Evolutionary conservation across 805 yeast species (phyloP).

Genomic region (Osmozyma mogii): DNA sequence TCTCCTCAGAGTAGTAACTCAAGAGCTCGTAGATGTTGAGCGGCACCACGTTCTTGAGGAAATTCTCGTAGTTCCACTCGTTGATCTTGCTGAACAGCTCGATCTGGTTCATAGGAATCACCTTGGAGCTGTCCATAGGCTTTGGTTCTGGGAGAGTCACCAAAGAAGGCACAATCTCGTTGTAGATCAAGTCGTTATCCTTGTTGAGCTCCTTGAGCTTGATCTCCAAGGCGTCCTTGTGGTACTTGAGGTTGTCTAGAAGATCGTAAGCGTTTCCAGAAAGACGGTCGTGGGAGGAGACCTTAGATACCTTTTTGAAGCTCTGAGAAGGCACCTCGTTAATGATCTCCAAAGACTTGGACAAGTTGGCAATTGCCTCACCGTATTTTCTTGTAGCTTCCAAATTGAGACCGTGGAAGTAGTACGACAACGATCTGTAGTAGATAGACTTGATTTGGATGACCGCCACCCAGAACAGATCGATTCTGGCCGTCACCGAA

Average conservation of each 20-base stretch:
- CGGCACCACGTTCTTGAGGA: conserved; percentile 78
- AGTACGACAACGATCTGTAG: conserved; percentile 53
- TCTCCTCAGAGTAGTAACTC: conserved; percentile 83
- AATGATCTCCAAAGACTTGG: conserved; percentile 40
- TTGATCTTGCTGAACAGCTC: conserved; percentile 35
- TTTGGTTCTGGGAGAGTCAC: conserved; percentile 58
- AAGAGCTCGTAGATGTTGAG: conserved; percentile 79
- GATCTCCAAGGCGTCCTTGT: conserved; percentile 30
- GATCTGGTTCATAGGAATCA: conserved; percentile 43
- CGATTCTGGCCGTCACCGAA: conserved; percentile 21
- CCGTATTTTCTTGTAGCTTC: conserved; percentile 61
- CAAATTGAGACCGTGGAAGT: conserved; percentile 47
- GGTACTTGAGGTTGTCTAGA: conserved; percentile 34
- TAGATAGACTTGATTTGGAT: conserved; percentile 46
- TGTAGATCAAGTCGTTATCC: conserved; percentile 87
- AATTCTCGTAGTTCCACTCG: conserved; percentile 36
- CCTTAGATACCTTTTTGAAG: conserved; percentile 12
- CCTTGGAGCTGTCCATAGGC: conserved; percentile 60
- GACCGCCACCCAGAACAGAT: conserved; percentile 42
- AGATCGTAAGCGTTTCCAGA: conserved; percentile 24
- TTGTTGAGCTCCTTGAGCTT: conserved; percentile 45
- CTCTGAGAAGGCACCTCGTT: conserved; percentile 23
- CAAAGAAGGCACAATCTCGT: conserved; percentile 60
- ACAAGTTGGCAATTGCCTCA: conserved; percentile 60
- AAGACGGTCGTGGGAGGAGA: conserved; percentile 16